Base-by-base conservation (phyloP, 495 filamentous ascomycete species). In the Sordaria brevicollis region DNA sequence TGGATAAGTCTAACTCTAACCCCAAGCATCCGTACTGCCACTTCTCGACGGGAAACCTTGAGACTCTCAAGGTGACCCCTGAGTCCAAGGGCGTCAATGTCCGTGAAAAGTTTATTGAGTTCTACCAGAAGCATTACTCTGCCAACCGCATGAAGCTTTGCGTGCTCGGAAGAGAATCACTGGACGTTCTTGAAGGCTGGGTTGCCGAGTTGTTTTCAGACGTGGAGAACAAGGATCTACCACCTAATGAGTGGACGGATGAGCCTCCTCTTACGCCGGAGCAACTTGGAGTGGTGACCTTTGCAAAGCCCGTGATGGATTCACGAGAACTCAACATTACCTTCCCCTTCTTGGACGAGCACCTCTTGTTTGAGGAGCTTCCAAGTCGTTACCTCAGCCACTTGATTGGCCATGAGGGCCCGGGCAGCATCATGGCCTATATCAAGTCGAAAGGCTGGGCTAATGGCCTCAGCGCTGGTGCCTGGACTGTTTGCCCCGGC, bases 261-360 rank as follows among this genome's bases (percentile, higher is more conserved):
- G 86, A 91, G 65, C 83, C 88, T 31, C 90, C 92, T 0, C 92
- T 89, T 74, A 86, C 86, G 15, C 71, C 88, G 69, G 84, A 88
- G 1, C 86, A 93, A 67, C 84, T 95, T 41, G 85, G 89, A 70
- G 92, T 89, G 4, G 92, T 94, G 79, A 88, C 92, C 62, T 97
- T 97, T 81, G 93, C 93, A 29, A 97, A 97, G 80, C 95, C 95
- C 1, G 96, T 99, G 37, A 96, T 97, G 92, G 94, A 99, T 71
- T 89, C 89, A 19, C 86, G 93, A 65, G 88, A 90, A 34, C 81
- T 99, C 73, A 92, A 94, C 65, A 86, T 99, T 69, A 89, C 86
- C 71, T 98, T 98, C 79, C 92, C 93, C 0, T 97, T 92, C 77
- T 81, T 93, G 65, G 94, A 97, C 76, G 93, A 98, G 78, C 93